Base-by-base conservation (phyloP, 371 early-diverging fungal genomes). In the Umbelopsis sp. region DNA sequence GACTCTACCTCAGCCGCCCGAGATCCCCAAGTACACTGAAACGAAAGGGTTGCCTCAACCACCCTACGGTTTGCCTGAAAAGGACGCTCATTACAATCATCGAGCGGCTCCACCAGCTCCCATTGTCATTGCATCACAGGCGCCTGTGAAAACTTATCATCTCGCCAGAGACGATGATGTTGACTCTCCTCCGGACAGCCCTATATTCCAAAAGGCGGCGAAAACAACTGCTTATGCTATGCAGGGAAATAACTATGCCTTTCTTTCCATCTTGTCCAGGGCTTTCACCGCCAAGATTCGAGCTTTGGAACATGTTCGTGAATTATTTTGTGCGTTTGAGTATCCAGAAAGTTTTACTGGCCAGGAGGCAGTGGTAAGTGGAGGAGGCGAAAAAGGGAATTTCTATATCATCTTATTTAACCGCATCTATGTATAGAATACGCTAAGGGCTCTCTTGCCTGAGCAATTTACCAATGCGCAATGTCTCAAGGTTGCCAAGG, bases 311-410 rank as follows among this genome's bases (percentile, higher is more conserved):
- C 66, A 73, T 22, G 74, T 75, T 4, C 63, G 78, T 51, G 78
- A 78, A 41, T 63, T 78, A 63, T 75, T 74, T 68, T 78, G 75
- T 70, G 75, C 74, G 12, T 72, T 71, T 57, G 78, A 75, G 67
- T 78, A 78, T 41, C 73, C 74, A 45, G 78, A 78, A 38, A 73
- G 76, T 4, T 78, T 78, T 53, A 75, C 73, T 0, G 78, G 78
- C 0, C 63, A 73, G 44, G 78, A 78, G 48, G 78, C 78, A 4
- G 73, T 78, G 14, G 74, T 74, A 74, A 65, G 67, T 69, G 4
- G 41, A 10, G 41, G 41, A 3, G 41, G 41, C 7, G 41, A 41
- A 41, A 41, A 41, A 12, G 41, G 2, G 12, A 41, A 62, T 22
- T 32, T 18, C 12, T 37, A 22, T 52, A 46, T 35, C 12, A 63